Conservation (phyloP, 164 flowering plant species). For the Stephania japonica region DNA sequence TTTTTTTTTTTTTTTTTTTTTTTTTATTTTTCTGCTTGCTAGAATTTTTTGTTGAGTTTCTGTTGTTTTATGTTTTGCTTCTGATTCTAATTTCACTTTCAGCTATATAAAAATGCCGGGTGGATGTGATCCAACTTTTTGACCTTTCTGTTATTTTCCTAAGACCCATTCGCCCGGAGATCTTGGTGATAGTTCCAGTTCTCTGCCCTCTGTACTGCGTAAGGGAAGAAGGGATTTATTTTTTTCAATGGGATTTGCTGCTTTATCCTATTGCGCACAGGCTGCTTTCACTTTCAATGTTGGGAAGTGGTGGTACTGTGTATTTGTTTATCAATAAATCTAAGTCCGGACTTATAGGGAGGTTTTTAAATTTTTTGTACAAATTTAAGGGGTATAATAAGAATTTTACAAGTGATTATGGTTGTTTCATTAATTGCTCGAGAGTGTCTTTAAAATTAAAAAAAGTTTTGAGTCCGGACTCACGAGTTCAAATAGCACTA, state of each 20-base stretch:
- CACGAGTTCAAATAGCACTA: no score
- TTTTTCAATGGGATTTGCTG: slow-evolving; percentile 75
- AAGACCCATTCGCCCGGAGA: slow-evolving; percentile 51
- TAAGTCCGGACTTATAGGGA: no score
- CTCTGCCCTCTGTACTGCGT: slow-evolving; percentile 63
- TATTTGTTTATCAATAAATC: no score
- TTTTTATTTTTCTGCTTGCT: slow-evolving; percentile 2
- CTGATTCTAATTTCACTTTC: slow-evolving; percentile 16
- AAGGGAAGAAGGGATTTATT: slow-evolving; percentile 70
- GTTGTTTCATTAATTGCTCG: no score
- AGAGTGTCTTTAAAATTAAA: no score
- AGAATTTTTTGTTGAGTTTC: background rate
- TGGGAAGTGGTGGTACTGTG: slow-evolving; percentile 26
- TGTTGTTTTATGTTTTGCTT: background rate
- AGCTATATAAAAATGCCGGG: slow-evolving; percentile 97
- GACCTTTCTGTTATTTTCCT: slow-evolving; percentile 80
- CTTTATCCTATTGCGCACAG: slow-evolving; percentile 88
- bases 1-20: no score
- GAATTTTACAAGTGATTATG: no score
- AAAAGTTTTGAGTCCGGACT: no score
- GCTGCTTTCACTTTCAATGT: slow-evolving; percentile 89
- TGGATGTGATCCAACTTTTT: slow-evolving; percentile 90
- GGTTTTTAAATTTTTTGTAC: no score
- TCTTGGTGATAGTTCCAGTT: slow-evolving; percentile 42
- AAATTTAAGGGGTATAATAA: no score